Base-by-base conservation (phyloP, 129 eudicot genomes). In the Rutidosis leptorrhynchoides region DNA sequence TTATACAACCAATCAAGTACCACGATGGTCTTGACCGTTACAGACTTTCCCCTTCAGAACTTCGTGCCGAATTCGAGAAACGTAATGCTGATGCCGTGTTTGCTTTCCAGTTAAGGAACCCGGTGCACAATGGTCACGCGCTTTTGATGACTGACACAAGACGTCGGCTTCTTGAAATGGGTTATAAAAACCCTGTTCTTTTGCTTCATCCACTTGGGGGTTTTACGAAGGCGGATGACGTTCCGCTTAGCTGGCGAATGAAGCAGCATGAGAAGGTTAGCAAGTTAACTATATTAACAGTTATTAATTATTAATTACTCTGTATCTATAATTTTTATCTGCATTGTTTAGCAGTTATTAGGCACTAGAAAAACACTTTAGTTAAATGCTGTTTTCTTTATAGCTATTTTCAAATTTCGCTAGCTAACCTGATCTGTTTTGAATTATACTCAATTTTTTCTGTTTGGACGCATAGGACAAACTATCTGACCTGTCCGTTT, bases 191-290 rank as follows among this genome's bases (percentile, higher is more conserved):
- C 35, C 98, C 98, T 5, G 80, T 92, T 63, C 89, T 92, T 32
- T 76, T 92, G 85, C 98, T 92, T 68, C 89, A 92, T 77, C 98
- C 98, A 15, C 83, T 92, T 35, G 98, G 98, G 7, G 98, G 98
- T 5, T 92, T 78, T 69, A 89, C 96, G 1, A 89, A 89, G 73
- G 87, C 94, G 15, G 96, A 89, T 81, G 96, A 89, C 74, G 98
- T 92, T 62, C 98, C 98, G 0, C 95, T 92, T 70, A 69, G 77
- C 52, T 92, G 98, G 98, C 84, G 98, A 19, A 92, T 92, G 95
- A 92, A 86, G 87, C 98, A 92, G 49, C 98, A 92, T 51, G 89
- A 92, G 73, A 92, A 88, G 95, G 97, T 90, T 64, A 19, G 80
- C 69, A 49, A 49, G 12, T 49, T 17, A 49, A 19, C 0, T 7